Evolutionary conservation across 208 protist genomes (phyloP).

Genomic region (Lotmaria passim): DNA sequence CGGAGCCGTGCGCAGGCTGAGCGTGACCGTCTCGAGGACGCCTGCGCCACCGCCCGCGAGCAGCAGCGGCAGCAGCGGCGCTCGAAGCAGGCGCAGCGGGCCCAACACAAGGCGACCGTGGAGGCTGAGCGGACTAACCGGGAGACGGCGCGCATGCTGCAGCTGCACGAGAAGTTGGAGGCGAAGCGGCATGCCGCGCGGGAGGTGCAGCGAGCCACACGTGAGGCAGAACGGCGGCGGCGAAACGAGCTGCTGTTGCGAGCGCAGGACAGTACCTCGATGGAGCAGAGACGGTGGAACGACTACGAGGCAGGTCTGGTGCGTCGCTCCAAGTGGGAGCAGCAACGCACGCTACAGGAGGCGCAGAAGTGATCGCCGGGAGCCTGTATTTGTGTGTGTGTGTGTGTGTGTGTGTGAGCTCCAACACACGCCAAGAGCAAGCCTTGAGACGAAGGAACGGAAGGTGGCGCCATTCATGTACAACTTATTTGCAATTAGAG

Average conservation of each 20-base stretch:
- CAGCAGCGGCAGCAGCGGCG: conserved; percentile 36
- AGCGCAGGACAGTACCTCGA: conserved; percentile 52
- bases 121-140: conserved; percentile 30
- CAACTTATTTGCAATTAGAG: too few species aligned
- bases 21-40: conserved; percentile 34
- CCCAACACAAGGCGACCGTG: conserved; percentile 32
- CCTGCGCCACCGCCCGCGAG: conserved; percentile 45
- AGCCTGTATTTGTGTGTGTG: neutral
- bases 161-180: conserved; percentile 59
- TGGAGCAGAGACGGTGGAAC: conserved; percentile 75
- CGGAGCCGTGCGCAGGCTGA: conserved; percentile 28
- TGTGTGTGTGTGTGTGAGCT: neutral
- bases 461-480: too few species aligned
- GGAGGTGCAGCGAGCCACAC: conserved; percentile 28
- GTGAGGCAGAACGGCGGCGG: conserved; percentile 52
- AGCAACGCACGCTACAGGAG: conserved; percentile 23
- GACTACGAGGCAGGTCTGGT: conserved; percentile 70
- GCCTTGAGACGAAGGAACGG: too few species aligned
- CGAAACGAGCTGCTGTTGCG: conserved; percentile 69
- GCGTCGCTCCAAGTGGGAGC: conserved; percentile 23
- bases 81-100: conserved; percentile 26
- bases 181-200: conserved; percentile 42
- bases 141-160: conserved; percentile 54
- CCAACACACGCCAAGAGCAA: too few species aligned
- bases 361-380: conserved; percentile 5